Conservation (phyloP, 2,329 filamentous ascomycete genomes). For the Colletotrichum cuscutae region DNA sequence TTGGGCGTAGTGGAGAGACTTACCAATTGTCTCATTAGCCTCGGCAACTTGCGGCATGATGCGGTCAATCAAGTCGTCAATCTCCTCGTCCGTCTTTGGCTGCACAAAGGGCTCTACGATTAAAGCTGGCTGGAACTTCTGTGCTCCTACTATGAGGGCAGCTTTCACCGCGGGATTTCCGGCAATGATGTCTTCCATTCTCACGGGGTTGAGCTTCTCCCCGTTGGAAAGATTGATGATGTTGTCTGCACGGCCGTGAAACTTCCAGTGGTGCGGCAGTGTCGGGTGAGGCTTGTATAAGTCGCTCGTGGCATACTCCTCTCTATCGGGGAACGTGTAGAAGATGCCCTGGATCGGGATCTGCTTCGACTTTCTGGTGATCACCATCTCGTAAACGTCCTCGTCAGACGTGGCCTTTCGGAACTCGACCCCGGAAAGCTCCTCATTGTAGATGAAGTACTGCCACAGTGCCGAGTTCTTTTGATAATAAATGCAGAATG, state of each 20-base stretch:
- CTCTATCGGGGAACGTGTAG: conserved; percentile 48
- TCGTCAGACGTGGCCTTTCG: conserved; percentile 42
- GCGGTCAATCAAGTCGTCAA: conserved; percentile 48
- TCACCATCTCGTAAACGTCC: conserved; percentile 48
- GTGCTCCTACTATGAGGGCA: conserved; percentile 57
- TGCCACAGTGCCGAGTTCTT: conserved; percentile 27
- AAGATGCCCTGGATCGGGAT: conserved; percentile 52
- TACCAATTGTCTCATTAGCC: conserved; percentile 48
- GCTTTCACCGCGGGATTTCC: conserved; percentile 52
- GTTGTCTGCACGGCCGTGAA: conserved; percentile 49
- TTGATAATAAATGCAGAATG: conserved; percentile 50
- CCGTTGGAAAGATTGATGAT: conserved; percentile 60
- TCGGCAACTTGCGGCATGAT: conserved; percentile 56
- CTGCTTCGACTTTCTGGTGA: conserved; percentile 48
- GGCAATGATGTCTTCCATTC: conserved; percentile 52
- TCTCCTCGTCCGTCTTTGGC: conserved; percentile 40
- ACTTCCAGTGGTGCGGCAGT: conserved; percentile 47
- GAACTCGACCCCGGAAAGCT: conserved; percentile 54
- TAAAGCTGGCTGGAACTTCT: conserved; percentile 57
- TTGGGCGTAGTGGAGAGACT: not conserved
- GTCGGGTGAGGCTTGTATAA: conserved; percentile 51
- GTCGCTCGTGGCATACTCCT: conserved; percentile 54
- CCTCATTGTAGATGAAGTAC: conserved; percentile 44
- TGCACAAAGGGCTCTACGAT: conserved; percentile 54
- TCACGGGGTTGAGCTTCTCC: conserved; percentile 59